Evolutionary conservation across 257 asterid species (phyloP), one percentile per base, ranked within the genome.

Genomic region (Lycium ferocissimum): DNA sequence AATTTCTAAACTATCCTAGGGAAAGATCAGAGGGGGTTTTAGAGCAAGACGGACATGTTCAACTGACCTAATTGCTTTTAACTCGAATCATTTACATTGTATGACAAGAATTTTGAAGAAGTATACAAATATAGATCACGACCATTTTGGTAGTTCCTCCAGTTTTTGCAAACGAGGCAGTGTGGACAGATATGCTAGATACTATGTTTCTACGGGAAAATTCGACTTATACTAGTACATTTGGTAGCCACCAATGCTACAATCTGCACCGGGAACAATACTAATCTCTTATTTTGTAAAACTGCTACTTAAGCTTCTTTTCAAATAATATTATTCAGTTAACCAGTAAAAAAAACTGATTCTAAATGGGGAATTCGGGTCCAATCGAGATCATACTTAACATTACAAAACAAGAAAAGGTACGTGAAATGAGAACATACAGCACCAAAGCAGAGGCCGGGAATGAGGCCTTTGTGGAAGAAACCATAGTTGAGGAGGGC

Each of bases 371-470:
- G 20, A 67, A 67, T 37, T 37, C 2, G 47, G 33, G 15, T 13
- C 45, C 1, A 1, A 40, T 17, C 2, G 3, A 17, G 5, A 38
- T 18, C 33, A 38, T 38, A 38, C 3, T 43, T 40, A n/a, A 43
- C 33, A 69, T 7, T 69, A 69, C 1, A 69, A 69, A 73, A n/a
- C 11, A 13, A 10, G 2, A 18, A 54, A 2, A 2, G 3, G 12
- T 4, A 18, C 49, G 62, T 9, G 4, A 18, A 15, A 82, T 54
- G 67, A 62, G 56, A 7, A 86, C 99, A 90, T 75, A 97, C 99
- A 15, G 99, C 99, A 26, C 99, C 99, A 62, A 95, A 97, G 86
- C 98, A 94, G 86, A 97, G 98, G 86, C 99, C 99, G 9, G 99
- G 98, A 18, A 95, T 7, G 38, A 95, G 83, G 88, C 99, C 99